Conservation (phyloP, 495 filamentous ascomycete species). For the Hypoxylon perforatum region DNA sequence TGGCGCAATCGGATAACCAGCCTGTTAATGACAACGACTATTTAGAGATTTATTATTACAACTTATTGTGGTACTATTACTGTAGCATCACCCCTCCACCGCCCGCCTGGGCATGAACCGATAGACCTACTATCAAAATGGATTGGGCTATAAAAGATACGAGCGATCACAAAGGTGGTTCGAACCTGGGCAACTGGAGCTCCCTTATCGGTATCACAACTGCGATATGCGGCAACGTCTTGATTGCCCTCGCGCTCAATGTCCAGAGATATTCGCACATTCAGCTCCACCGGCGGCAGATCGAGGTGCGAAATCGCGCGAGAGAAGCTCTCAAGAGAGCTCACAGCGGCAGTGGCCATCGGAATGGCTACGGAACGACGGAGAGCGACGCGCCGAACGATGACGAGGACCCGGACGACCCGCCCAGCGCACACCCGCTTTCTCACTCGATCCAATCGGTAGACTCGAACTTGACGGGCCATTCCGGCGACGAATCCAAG, state of each 20-base stretch:
- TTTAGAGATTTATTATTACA: slow-evolving; percentile 7
- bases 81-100: slow-evolving; percentile 3
- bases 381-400: slow-evolving; percentile 35
- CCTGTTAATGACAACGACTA: slow-evolving; percentile 5
- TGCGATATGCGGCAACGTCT: slow-evolving; percentile 87
- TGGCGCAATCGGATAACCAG: slow-evolving; percentile 23
- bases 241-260: slow-evolving; percentile 95
- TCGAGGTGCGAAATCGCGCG: slow-evolving; percentile 60
- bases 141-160: slow-evolving; percentile 45
- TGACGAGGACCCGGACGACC: slow-evolving; percentile 44
- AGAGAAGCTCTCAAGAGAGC: slow-evolving; percentile 55
- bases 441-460: slow-evolving; percentile 57
- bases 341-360: slow-evolving; percentile 48
- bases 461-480: slow-evolving; percentile 51
- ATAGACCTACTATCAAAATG: slow-evolving; percentile 25
- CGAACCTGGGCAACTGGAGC: slow-evolving; percentile 79
- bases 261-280: slow-evolving; percentile 97
- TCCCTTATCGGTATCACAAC: slow-evolving; percentile 94
- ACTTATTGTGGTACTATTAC: slow-evolving; percentile 9
- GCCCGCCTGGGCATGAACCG: slow-evolving; percentile 22
- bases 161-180: slow-evolving; percentile 49
- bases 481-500: slow-evolving; percentile 50
- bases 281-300: slow-evolving; percentile 64
- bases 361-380: slow-evolving; percentile 42
- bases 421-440: slow-evolving; percentile 62